Evolutionary conservation across 1,139 yeast species (phyloP), one percentile per base, ranked within the genome.

Genomic region (Blastobotrys elegans): DNA sequence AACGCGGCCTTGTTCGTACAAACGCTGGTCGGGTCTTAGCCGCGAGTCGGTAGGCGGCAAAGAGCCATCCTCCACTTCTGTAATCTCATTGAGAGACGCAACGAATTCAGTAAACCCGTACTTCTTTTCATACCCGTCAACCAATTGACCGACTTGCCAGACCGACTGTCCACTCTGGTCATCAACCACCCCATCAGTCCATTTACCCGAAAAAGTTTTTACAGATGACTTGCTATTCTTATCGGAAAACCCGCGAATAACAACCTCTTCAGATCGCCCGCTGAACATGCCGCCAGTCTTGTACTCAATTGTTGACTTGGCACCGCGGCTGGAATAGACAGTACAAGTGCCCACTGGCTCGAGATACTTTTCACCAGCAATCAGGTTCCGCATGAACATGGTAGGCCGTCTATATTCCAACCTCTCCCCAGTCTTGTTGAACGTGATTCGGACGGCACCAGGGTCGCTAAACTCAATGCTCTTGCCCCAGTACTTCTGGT

Each of bases 401-500:
- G 86, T 79, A 8, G 98, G 97, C 56, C 84, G 92, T 17, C 71
- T 64, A 92, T 95, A 92, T 51, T 80, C 77, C 61, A 80, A 86
- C 4, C 75, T 73, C 59, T 86, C 95, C 3, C 90, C 90, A 0
- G 85, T 75, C 51, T 60, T 75, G 22, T 51, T 78, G 41, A 82
- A 71, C 1, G 74, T 72, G 44, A 89, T 70, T 43, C 75, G 75
- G 4, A 83, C 70, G 13, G 69, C 69, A 35, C 98, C 98, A 46
- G 77, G 79, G 53, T 88, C 87, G 43, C 77, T 76, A 50, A 92
- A 72, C 64, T 92, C 97, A 13, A 88, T 80, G 37, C 89, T 83
- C 67, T 92, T 92, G 46, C 97, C 97, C 95, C 97, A 92, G 59
- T 87, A 88, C 64, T 88, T 89, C 59, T 90, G 97, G 27, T 79